A percentile compares a stretch with the other conserved stretches of the same genome.
phyloP scores from a whole-genome alignment of 805 yeast genomes.

The Saccharomycopsis amapae region DNA sequence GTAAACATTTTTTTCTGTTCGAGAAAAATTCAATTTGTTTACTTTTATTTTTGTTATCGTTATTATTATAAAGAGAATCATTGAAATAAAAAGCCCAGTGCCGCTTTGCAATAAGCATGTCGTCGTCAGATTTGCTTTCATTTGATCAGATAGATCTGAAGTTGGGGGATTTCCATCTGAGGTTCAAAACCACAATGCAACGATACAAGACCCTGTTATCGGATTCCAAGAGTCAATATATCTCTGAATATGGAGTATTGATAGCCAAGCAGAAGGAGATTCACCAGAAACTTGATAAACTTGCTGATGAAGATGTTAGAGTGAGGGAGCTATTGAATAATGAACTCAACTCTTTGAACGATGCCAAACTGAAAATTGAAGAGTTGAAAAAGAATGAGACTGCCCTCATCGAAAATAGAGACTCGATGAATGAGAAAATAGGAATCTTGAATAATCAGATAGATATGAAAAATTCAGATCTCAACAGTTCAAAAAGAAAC shows the following conservation, averaged over 20 bases:
- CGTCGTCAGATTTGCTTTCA: too few species aligned
- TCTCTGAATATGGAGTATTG: slow-evolving; percentile 1
- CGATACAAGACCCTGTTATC: slow-evolving; percentile 4
- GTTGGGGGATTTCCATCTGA: slow-evolving; percentile 12
- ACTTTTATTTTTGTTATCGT: too few species aligned
- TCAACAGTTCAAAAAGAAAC: slow-evolving; percentile 11
- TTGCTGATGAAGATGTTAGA: slow-evolving; percentile 9
- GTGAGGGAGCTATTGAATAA: slow-evolving; percentile 4
- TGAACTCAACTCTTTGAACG: slow-evolving; percentile 12
- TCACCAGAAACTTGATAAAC: background rate
- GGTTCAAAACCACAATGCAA: slow-evolving; percentile 12
- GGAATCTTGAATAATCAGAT: slow-evolving; percentile 12
- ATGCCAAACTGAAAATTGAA: slow-evolving; percentile 13
- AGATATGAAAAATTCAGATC: slow-evolving; percentile 2
- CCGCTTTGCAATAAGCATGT: too few species aligned
- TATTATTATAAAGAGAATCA: too few species aligned
- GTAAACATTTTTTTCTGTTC: too few species aligned
- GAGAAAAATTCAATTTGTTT: too few species aligned
- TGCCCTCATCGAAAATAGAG: slow-evolving; percentile 1
- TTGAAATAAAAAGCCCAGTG: too few species aligned
- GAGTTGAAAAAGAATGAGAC: slow-evolving; percentile 14
- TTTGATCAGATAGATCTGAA: slow-evolving; percentile 10
- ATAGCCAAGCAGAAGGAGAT: slow-evolving; percentile 2
- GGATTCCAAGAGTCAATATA: background rate
- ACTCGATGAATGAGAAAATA: slow-evolving; percentile 4